Conservation (phyloP, 108 stramenopile species). For the Skeletonema grethae region DNA sequence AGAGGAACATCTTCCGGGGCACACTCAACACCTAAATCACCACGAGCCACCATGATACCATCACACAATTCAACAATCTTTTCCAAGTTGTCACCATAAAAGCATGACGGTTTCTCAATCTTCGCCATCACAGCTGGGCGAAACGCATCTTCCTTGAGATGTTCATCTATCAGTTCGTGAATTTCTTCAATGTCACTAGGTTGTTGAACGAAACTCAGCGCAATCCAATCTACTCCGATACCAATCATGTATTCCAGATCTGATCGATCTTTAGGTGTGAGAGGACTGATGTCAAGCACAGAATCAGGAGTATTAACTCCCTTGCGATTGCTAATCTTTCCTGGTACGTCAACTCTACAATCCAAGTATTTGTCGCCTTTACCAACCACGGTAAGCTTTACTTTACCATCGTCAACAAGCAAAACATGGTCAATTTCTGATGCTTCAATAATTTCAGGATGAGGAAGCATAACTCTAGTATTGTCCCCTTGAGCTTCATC, state of each 20-base stretch:
- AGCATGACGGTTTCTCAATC: constrained; percentile 91
- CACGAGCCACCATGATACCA: constrained; percentile 76
- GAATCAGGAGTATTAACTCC: constrained; percentile 88
- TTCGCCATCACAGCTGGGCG: constrained; percentile 93
- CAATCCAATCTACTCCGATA: constrained; percentile 96
- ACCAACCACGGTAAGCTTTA: constrained; percentile 74
- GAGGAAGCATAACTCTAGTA: constrained; percentile 87
- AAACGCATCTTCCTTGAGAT: constrained; percentile 60
- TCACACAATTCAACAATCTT: constrained; percentile 80
- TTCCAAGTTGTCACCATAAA: constrained; percentile 51
- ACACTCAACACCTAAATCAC: constrained; percentile 97
- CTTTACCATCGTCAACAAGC: constrained; percentile 93
- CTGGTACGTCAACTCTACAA: constrained; percentile 77
- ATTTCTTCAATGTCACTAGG: constrained; percentile 91
- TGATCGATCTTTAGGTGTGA: constrained; percentile 85
- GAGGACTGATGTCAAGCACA: constrained; percentile 76
- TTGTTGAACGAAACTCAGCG: constrained; percentile 93
- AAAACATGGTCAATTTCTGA: constrained; percentile 86
- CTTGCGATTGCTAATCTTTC: constrained; percentile 81
- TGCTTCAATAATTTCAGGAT: constrained; percentile 93
- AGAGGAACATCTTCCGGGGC: constrained; percentile 95
- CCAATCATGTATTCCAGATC: constrained; percentile 86
- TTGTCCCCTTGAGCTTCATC: constrained; percentile 82
- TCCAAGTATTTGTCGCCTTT: constrained; percentile 70
- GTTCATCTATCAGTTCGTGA: constrained; percentile 67